These are phyloP conservation scores for Lipomyces sp. DNA, from an alignment of 805 yeast species.

Conservation along the genomic window DNA sequence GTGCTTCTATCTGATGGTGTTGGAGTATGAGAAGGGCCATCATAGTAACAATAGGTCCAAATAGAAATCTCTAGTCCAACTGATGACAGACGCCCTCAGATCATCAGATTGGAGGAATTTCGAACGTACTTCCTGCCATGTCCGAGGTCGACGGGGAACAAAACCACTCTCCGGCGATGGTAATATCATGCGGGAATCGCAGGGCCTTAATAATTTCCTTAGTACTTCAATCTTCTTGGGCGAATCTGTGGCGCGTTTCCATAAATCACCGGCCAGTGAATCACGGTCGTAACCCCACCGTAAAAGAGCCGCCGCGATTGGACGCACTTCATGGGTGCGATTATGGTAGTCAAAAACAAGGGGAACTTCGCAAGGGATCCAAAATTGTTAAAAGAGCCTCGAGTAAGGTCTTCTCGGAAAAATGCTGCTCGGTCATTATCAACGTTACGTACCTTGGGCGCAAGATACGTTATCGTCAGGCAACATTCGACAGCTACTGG, in stretches of 20 bases:
- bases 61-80: background rate
- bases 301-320: slow-evolving; percentile 1
- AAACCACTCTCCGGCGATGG: slow-evolving; percentile 2
- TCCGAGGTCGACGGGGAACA: slow-evolving; percentile 1
- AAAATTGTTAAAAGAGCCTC: background rate
- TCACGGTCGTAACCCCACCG: slow-evolving; percentile 2
- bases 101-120: background rate
- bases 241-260: slow-evolving; percentile 3
- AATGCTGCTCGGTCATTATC: background rate
- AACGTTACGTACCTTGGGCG: background rate
- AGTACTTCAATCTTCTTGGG: background rate
- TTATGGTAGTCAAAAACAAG: too few relatives aligned
- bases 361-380: background rate
- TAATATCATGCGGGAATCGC: background rate
- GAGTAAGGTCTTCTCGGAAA: slow-evolving; percentile 1
- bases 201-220: background rate
- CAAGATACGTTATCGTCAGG: too few relatives aligned
- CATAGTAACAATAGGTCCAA: background rate
- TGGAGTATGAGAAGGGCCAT: background rate
- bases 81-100: background rate
- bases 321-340: background rate
- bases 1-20: slow-evolving; percentile 2
- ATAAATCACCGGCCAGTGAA: background rate
- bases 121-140: background rate
- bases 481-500: too few relatives aligned